phyloP scores from a whole-genome alignment of 2,329 filamentous ascomycete species.

The Neopestalotiopsis clavispora region DNA sequence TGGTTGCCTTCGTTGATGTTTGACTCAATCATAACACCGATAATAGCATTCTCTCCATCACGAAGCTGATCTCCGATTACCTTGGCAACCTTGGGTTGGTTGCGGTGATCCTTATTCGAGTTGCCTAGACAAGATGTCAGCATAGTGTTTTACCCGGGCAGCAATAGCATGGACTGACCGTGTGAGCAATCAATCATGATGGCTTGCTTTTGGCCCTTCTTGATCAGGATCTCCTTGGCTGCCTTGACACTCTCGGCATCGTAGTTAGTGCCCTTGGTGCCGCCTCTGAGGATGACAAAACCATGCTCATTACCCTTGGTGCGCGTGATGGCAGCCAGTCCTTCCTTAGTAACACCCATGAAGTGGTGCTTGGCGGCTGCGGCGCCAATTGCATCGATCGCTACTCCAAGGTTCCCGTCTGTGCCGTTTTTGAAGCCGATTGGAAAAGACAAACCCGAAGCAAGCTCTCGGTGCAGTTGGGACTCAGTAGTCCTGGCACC shows the following conservation, averaged over 20 bases:
- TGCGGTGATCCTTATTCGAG: conserved; percentile 95
- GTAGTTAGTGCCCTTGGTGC: conserved; percentile 91
- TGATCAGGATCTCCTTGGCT: conserved; percentile 77
- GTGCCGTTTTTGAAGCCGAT: conserved; percentile 99
- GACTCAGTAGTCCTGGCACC: conserved; percentile 96
- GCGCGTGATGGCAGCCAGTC: conserved; percentile 90
- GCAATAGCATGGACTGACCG: conserved; percentile 56
- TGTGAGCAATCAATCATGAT: conserved; percentile 99
- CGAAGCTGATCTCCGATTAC: conserved; percentile 83
- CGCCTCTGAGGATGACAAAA: conserved; percentile 93
- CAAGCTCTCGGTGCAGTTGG: conserved; percentile 94
- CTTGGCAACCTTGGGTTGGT: conserved; percentile 92
- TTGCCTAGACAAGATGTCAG: conserved; percentile 64
- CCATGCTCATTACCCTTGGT: conserved; percentile 95
- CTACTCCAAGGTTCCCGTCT: conserved; percentile 87
- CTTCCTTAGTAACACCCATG: conserved; percentile 98
- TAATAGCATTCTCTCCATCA: conserved; percentile 83
- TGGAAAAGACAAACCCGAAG: conserved; percentile 93
- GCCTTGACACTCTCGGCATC: conserved; percentile 82
- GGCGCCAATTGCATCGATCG: conserved; percentile 93
- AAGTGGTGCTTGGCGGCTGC: conserved; percentile 91
- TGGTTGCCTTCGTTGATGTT: conserved; percentile 92
- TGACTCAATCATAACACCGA: conserved; percentile 99
- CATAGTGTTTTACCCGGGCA: conserved; percentile 12
- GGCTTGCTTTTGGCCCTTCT: conserved; percentile 84